These are phyloP conservation scores for Cladosporium sp. DNA, from an alignment of 2,329 filamentous ascomycete species.

Conservation along the genomic window DNA sequence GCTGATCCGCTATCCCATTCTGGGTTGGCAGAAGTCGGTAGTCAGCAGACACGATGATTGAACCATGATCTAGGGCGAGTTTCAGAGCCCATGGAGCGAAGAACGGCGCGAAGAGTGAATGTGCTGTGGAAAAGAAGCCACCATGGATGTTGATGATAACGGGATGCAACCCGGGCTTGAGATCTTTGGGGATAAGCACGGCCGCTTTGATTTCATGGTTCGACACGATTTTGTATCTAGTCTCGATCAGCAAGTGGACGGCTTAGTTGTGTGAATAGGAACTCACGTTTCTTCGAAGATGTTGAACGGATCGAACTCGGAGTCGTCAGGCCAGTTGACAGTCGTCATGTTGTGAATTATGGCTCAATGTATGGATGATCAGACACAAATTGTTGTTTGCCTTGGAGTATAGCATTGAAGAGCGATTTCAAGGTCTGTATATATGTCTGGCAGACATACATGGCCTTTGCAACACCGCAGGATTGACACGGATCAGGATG, in stretches of 20 bases:
- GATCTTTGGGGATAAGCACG: slow-evolving; percentile 10
- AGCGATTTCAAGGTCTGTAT: neutral
- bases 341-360: neutral
- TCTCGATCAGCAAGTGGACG: neutral
- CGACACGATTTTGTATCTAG: slow-evolving; percentile 9
- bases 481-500: neutral
- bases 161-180: neutral
- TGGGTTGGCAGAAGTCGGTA: slow-evolving; percentile 15
- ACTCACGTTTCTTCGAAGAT: slow-evolving; percentile 15
- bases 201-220: slow-evolving; percentile 15
- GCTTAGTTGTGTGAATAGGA: neutral
- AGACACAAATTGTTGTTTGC: neutral
- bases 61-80: slow-evolving; percentile 10
- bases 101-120: slow-evolving; percentile 16
- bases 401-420: neutral
- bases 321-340: slow-evolving; percentile 10
- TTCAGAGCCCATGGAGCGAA: slow-evolving; percentile 18
- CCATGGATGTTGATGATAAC: slow-evolving; percentile 17
- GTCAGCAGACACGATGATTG: slow-evolving; percentile 18
- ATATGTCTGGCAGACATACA: neutral
- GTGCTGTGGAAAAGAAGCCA: slow-evolving; percentile 15
- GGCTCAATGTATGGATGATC: neutral
- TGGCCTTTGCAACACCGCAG: neutral
- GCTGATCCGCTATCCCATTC: slow-evolving; percentile 12
- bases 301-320: slow-evolving; percentile 1